Percentiles rank a stretch among this genome's conserved stretches.
These are phyloP conservation scores for Pseudogymnoascus sp. DNA, from an alignment of 2,329 filamentous ascomycete species.

Conservation along the genomic window DNA sequence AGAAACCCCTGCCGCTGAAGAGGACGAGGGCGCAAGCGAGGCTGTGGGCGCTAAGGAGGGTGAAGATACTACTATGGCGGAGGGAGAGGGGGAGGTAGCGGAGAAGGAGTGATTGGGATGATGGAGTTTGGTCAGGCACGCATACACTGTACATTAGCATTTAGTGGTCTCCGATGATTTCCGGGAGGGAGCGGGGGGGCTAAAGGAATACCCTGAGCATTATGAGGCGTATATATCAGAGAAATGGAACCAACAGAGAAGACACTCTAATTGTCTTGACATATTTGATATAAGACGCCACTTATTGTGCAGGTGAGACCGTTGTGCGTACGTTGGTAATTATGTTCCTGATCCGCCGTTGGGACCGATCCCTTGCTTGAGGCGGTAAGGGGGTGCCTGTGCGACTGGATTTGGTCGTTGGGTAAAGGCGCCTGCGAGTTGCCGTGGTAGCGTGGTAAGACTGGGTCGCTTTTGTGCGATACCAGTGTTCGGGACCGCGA, in stretches of 20 bases:
- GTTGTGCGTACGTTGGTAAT: not conserved
- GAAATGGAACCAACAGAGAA: not conserved
- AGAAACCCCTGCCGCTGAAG: slow-evolving; percentile 14
- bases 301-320: not conserved
- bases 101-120: not conserved
- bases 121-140: not conserved
- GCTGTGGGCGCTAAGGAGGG: not conserved
- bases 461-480: not conserved
- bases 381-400: not conserved
- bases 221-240: not conserved
- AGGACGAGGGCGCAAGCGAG: not conserved
- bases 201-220: not conserved
- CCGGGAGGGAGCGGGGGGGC: not conserved
- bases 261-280: not conserved
- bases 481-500: not conserved
- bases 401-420: not conserved
- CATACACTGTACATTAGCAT: slow-evolving; percentile 6
- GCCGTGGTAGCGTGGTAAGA: not conserved
- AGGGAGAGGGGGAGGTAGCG: not conserved
- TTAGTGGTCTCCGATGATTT: slow-evolving; percentile 1
- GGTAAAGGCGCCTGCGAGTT: not conserved
- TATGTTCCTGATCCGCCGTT: not conserved
- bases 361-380: not conserved
- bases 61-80: not conserved
- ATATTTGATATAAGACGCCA: not conserved